Evolutionary conservation across 495 filamentous ascomycete genomes (phyloP).

Genomic region (Hypoxylon intermedium): DNA sequence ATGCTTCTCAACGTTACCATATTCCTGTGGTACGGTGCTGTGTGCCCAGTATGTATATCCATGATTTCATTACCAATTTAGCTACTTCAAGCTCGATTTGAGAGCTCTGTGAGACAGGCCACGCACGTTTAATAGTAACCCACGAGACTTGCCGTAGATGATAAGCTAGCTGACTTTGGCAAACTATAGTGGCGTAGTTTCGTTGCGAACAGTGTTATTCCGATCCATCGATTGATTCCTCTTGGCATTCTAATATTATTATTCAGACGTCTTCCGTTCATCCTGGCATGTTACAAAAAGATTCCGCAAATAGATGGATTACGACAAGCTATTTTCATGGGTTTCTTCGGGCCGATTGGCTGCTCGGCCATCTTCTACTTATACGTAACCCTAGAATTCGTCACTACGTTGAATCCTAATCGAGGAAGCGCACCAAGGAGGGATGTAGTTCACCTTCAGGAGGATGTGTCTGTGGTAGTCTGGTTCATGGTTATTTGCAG

Average conservation of each 20-base stretch:
- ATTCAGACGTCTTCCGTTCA: conserved; percentile 77
- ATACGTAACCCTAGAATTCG: conserved; percentile 76
- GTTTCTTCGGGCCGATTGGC: conserved; percentile 96
- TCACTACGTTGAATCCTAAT: conserved; percentile 59
- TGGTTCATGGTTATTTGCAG: conserved; percentile 90
- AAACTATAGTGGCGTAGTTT: conserved; percentile 68
- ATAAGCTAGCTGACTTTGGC: conserved; percentile 8
- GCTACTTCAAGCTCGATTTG: not conserved
- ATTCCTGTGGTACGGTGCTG: conserved; percentile 88
- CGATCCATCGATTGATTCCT: conserved; percentile 77
- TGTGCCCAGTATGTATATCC: conserved; percentile 64
- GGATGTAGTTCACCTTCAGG: conserved; percentile 69
- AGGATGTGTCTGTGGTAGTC: conserved; percentile 73
- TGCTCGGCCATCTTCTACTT: conserved; percentile 92
- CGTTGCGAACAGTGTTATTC: conserved; percentile 69
- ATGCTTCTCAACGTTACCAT: conserved; percentile 76
- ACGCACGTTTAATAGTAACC: too few species aligned
- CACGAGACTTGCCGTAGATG: too few species aligned
- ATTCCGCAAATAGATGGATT: conserved; percentile 74
- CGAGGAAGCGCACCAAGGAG: conserved; percentile 64
- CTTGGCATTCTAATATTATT: conserved; percentile 83
- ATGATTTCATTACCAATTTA: not conserved
- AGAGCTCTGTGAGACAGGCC: too few species aligned
- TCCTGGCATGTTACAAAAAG: conserved; percentile 74
- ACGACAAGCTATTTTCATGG: conserved; percentile 79